A percentile compares a stretch with the other conserved stretches of the same genome.
Evolutionary conservation across 2,329 filamentous ascomycete genomes (phyloP).

Genomic region (Passalora sequoiae): DNA sequence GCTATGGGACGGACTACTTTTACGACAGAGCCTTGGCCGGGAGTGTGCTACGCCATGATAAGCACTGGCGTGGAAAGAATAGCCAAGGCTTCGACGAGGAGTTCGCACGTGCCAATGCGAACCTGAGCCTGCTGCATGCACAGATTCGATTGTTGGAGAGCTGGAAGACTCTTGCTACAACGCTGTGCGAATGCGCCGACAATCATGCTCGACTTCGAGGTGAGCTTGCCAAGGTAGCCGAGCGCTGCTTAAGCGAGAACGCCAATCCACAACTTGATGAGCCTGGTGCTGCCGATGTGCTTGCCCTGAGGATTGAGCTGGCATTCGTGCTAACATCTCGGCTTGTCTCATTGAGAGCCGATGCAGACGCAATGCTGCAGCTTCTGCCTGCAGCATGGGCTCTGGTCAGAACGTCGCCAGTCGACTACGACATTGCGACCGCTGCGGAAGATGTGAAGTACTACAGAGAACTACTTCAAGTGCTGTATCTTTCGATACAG

Average conservation of each 20-base stretch:
- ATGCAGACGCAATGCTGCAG: slow-evolving; percentile 47
- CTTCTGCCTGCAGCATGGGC: slow-evolving; percentile 58
- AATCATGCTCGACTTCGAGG: slow-evolving; percentile 55
- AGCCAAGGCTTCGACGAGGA: slow-evolving; percentile 71
- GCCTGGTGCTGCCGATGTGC: slow-evolving; percentile 73
- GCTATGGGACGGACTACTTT: slow-evolving; percentile 70
- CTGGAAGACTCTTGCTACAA: slow-evolving; percentile 83
- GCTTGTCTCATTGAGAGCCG: slow-evolving; percentile 55
- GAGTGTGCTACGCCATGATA: slow-evolving; percentile 69
- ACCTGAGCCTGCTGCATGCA: slow-evolving; percentile 85
- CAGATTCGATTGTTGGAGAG: slow-evolving; percentile 81
- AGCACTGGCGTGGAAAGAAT: slow-evolving; percentile 62
- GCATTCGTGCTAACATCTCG: slow-evolving; percentile 77
- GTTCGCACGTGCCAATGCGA: slow-evolving; percentile 80
- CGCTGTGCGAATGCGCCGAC: slow-evolving; percentile 63
- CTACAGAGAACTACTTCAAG: slow-evolving; percentile 76
- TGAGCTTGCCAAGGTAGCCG: slow-evolving; percentile 67
- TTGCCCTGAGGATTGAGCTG: slow-evolving; percentile 71
- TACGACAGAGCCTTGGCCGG: slow-evolving; percentile 75
- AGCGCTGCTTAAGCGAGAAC: slow-evolving; percentile 75
- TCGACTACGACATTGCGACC: slow-evolving; percentile 57
- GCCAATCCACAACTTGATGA: slow-evolving; percentile 66
- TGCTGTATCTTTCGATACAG: slow-evolving; percentile 76
- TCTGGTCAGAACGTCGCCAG: slow-evolving; percentile 50
- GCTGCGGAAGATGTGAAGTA: slow-evolving; percentile 58